Evolutionary conservation across 2,329 filamentous ascomycete species (phyloP), one percentile per base, ranked within the genome.

Genomic region (Cryphonectria naterciae): DNA sequence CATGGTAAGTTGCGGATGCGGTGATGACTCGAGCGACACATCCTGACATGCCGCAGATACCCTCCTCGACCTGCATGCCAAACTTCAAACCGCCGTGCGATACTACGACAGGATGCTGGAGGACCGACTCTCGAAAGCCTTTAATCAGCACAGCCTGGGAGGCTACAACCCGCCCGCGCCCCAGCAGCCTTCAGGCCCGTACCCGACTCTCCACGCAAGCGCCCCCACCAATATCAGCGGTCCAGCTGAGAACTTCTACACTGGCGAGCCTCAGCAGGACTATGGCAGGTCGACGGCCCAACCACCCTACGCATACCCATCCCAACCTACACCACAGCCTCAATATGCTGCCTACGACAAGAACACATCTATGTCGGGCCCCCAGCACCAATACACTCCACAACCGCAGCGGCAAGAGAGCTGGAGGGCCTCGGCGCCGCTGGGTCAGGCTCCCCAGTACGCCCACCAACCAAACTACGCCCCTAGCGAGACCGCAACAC

Each of bases 41-140:
- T 77, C 86, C 74, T 87, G 77, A 86, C 74, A 11, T 22, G 41
- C 10, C 8, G 32, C 73, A 96, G 95, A 99, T 79, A 96, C 95
- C 0, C 86, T 99, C 13, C 88, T 98, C 35, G 96, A 99, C 79
- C 85, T 99, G 0, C 96, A 99, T 79, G 93, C 94, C 25, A 99
- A 99, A 79, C 85, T 99, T 35, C 96, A 95, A 0, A 98, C 95
- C 0, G 96, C 98, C 37, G 96, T 99, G 6, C 90, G 96, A 46
- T 98, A 98, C 79, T 99, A 99, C 78, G 96, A 99, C 80, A 91
- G 94, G 56, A 98, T 99, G 96, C 87, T 99, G 22, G 96, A 99
- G 81, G 96, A 99, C 74, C 90, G 96, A 54, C 85, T 99, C 37
- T 97, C 94, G 11, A 97, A 92, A 79, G 95, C 96, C 1, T 98